These are phyloP conservation scores for Akanthomyces uredinophilus DNA, from an alignment of 2,329 filamentous ascomycete genomes.

Conservation along the genomic window DNA sequence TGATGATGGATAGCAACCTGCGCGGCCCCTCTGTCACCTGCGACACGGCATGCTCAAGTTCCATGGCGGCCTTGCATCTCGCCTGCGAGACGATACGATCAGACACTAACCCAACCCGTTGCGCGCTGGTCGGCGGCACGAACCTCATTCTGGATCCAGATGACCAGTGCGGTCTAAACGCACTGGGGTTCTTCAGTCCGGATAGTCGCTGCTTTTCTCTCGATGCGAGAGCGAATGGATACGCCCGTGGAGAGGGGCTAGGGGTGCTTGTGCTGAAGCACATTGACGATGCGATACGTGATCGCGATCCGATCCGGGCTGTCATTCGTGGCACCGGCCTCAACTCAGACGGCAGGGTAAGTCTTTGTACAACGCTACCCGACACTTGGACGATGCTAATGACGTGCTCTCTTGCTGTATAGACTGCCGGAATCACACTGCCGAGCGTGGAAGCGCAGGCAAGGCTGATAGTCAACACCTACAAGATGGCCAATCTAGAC, in stretches of 20 bases:
- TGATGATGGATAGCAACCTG: not conserved
- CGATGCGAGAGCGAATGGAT: constrained; percentile 41
- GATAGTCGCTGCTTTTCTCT: constrained; percentile 20
- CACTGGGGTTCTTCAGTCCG: not conserved
- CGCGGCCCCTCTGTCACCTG: not conserved
- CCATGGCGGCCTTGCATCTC: not conserved
- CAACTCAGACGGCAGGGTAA: constrained; percentile 33
- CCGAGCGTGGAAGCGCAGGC: constrained; percentile 15
- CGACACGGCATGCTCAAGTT: not conserved
- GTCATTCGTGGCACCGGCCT: constrained; percentile 30
- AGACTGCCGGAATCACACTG: constrained; percentile 21
- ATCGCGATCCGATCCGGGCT: constrained; percentile 27
- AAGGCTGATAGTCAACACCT: constrained; percentile 25
- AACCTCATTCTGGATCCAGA: not conserved
- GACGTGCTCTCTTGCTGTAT: too few species aligned
- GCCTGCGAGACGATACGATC: not conserved
- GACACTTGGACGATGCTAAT: too few species aligned
- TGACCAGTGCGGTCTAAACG: not conserved
- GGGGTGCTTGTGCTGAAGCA: constrained; percentile 39
- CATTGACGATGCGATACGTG: constrained; percentile 36
- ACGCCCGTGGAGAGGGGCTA: constrained; percentile 44
- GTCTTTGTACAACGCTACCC: too few species aligned
- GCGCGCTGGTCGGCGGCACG: not conserved
- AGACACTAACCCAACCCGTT: not conserved
- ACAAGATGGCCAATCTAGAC: constrained; percentile 25